These are phyloP conservation scores for Penicillium glabrum DNA, from an alignment of 2,329 filamentous ascomycete species.

Conservation along the genomic window DNA sequence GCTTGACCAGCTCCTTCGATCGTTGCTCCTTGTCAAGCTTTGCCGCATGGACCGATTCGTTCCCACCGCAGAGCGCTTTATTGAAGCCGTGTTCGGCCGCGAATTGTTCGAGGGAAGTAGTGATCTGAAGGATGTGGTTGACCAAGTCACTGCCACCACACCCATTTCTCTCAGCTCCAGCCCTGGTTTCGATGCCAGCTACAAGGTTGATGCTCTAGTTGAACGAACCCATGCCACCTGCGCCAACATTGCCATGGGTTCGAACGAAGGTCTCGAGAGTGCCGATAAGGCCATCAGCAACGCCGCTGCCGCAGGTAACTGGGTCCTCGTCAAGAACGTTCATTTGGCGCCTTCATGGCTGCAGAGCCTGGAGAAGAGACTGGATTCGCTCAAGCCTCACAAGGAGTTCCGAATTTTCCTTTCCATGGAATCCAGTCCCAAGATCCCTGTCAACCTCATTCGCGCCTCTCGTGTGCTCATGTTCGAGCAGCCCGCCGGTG, in stretches of 20 bases:
- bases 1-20: conserved; percentile 74
- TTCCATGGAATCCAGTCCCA: conserved; percentile 95
- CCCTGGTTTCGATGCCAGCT: conserved; percentile 95
- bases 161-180: conserved; percentile 92
- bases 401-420: conserved; percentile 91
- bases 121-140: conserved; percentile 81
- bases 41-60: conserved; percentile 96
- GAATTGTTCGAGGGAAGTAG: conserved; percentile 80
- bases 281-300: conserved; percentile 95
- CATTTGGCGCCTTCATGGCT: conserved; percentile 95
- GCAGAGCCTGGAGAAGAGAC: conserved; percentile 93
- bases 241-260: conserved; percentile 98
- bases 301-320: conserved; percentile 85
- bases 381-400: conserved; percentile 93
- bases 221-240: conserved; percentile 79
- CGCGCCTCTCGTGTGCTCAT: conserved; percentile 91
- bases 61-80: conserved; percentile 87
- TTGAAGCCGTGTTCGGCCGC: conserved; percentile 78
- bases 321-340: conserved; percentile 99
- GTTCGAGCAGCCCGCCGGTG: conserved; percentile 96
- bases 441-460: conserved; percentile 94
- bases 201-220: conserved; percentile 96
- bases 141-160: conserved; percentile 77
- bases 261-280: conserved; percentile 86
- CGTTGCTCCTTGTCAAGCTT: conserved; percentile 87